Evolutionary conservation across 345 rosid species (phyloP).

Genomic region (Brassica nigra): DNA sequence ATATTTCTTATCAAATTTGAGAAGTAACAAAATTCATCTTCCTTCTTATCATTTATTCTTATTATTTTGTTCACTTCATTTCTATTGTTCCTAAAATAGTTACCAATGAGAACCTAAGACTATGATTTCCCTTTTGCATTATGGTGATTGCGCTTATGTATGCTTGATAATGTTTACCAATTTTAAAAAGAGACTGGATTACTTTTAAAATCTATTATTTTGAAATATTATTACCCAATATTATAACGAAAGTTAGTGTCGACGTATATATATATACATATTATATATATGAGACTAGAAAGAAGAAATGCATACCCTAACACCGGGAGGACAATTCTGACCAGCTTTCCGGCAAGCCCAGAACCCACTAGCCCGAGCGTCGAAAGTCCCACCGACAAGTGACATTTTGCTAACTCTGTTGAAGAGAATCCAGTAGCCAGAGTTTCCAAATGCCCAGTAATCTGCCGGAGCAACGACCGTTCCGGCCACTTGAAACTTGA

Average conservation of each 20-base stretch:
- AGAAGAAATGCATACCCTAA: conserved; percentile 45
- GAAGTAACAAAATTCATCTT: neutral
- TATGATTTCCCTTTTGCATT: conserved; percentile 5
- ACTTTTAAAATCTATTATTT: neutral
- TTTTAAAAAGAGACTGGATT: neutral
- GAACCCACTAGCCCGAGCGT: conserved; percentile 51
- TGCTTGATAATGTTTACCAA: neutral
- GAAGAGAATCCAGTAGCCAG: conserved; percentile 59
- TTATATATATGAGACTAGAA: neutral
- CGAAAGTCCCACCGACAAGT: conserved; percentile 52
- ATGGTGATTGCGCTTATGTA: conserved; percentile 1
- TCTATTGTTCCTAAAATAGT: neutral
- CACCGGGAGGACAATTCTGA: conserved; percentile 62
- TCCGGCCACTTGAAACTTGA: conserved; percentile 45
- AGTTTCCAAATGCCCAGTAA: conserved; percentile 41
- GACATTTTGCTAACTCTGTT: conserved; percentile 44
- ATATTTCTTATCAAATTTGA: neutral
- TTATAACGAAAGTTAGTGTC: neutral
- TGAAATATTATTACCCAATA: neutral
- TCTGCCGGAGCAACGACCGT: conserved; percentile 62
- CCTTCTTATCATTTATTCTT: too few relatives aligned
- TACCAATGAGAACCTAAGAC: neutral
- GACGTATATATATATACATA: neutral
- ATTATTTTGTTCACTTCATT: neutral
- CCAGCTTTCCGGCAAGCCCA: conserved; percentile 66